Evolutionary conservation across 2,329 filamentous ascomycete species (phyloP).

Genomic region (Neofusicoccum cordaticola): DNA sequence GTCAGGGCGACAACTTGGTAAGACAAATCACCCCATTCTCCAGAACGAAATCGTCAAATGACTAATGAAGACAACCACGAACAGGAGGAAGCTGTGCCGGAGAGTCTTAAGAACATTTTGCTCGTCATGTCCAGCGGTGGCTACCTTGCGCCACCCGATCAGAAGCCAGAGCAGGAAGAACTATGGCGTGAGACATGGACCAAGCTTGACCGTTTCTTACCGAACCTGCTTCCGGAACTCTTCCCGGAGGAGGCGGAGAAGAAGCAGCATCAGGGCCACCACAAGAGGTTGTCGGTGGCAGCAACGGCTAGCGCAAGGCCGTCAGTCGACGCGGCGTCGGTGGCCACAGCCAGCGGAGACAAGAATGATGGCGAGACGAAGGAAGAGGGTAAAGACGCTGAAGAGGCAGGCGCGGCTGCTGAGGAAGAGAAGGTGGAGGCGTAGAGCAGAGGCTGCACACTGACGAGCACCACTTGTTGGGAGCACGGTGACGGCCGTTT

Average conservation of each 20-base stretch:
- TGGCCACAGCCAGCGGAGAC: background rate
- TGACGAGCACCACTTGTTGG: background rate
- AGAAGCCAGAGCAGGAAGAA: conserved; percentile 48
- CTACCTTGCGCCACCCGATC: conserved; percentile 69
- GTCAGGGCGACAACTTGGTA: conserved; percentile 84
- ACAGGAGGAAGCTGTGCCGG: conserved; percentile 89
- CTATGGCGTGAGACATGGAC: conserved; percentile 63
- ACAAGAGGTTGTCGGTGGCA: background rate
- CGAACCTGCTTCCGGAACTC: conserved; percentile 57
- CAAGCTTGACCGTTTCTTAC: conserved; percentile 59
- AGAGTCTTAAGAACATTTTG: conserved; percentile 93
- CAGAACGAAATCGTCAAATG: background rate
- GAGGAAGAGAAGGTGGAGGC: background rate
- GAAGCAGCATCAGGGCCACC: background rate
- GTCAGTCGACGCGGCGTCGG: background rate
- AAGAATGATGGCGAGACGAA: background rate
- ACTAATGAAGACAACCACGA: background rate
- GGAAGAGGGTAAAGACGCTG: background rate
- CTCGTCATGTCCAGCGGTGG: conserved; percentile 92
- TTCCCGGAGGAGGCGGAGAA: conserved; percentile 49
- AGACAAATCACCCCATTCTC: conserved; percentile 35
- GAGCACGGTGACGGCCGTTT: background rate
- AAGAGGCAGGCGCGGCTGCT: background rate
- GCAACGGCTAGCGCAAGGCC: background rate
- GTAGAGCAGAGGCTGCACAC: background rate